These are phyloP conservation scores for Amphicarpaea edgeworthii DNA, from an alignment of 306 rosid genomes.

Conservation along the genomic window DNA sequence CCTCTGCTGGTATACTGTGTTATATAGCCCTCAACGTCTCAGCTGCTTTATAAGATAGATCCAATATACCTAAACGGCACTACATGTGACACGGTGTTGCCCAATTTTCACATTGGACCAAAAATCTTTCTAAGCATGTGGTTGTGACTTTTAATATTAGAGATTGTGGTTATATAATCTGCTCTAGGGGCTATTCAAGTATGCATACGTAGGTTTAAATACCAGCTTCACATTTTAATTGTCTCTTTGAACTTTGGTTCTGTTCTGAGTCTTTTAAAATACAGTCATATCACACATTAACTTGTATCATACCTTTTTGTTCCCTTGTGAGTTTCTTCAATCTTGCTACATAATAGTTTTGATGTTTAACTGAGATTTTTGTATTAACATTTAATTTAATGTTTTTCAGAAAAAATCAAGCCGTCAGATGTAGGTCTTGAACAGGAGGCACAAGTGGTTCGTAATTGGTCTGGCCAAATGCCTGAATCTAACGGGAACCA, in stretches of 20 bases:
- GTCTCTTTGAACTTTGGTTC: not conserved
- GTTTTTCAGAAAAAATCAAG: conserved; percentile 86
- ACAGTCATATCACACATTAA: not conserved
- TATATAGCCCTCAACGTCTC: not conserved
- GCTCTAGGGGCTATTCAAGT: not conserved
- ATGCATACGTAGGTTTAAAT: not conserved
- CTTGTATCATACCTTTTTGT: not conserved
- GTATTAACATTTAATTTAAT: conserved; percentile 41
- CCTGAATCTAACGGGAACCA: conserved; percentile 67
- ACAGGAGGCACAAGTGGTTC: conserved; percentile 91
- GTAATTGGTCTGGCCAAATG: conserved; percentile 69
- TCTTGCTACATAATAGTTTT: conserved; percentile 32
- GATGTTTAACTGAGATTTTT: conserved; percentile 10
- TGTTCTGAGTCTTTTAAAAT: conserved; percentile 9
- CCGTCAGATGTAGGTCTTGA: conserved; percentile 96
- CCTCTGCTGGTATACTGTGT: not conserved
- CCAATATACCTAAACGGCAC: not conserved
- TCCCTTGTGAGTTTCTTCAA: conserved; percentile 8
- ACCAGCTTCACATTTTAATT: not conserved
- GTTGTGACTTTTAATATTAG: not conserved
- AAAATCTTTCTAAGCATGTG: not conserved
- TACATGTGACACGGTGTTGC: not conserved
- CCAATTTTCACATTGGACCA: conserved; percentile 7
- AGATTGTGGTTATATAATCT: conserved; percentile 15
- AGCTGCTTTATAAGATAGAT: conserved; percentile 5